phyloP scores from a whole-genome alignment of 2,329 filamentous ascomycete genomes.

The Fusarium lateritium region DNA sequence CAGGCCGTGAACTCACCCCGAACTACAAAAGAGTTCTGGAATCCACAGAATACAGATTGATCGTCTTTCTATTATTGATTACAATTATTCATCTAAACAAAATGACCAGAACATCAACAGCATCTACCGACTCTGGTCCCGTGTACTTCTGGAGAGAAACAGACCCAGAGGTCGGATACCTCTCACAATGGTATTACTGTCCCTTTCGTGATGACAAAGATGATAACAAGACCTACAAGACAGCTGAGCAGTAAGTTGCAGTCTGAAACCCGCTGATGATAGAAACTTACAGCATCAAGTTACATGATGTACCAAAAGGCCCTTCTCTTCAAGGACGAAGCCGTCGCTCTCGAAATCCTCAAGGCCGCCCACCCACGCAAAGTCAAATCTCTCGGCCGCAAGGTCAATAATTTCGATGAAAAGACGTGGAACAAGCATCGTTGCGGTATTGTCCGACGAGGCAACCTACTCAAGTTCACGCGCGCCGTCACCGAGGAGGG shows the following conservation, averaged over 20 bases:
- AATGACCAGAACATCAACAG: slow-evolving; percentile 27
- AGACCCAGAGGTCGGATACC: slow-evolving; percentile 65
- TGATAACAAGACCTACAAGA: slow-evolving; percentile 59
- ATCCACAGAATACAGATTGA: not conserved
- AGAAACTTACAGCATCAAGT: slow-evolving; percentile 45
- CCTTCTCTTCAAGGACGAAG: slow-evolving; percentile 62
- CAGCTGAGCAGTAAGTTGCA: slow-evolving; percentile 65
- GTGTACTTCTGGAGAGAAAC: slow-evolving; percentile 66
- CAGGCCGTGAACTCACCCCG: not conserved
- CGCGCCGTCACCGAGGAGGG: slow-evolving; percentile 53
- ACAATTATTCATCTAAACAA: not conserved
- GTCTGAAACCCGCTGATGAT: not conserved
- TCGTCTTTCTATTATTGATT: not conserved
- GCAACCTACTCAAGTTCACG: slow-evolving; percentile 73
- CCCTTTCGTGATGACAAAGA: slow-evolving; percentile 62
- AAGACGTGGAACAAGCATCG: slow-evolving; percentile 67
- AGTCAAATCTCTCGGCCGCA: slow-evolving; percentile 69
- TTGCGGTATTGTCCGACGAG: slow-evolving; percentile 68
- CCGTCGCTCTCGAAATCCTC: slow-evolving; percentile 65
- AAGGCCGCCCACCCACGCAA: slow-evolving; percentile 60
- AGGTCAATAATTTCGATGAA: slow-evolving; percentile 67
- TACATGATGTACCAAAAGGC: slow-evolving; percentile 72
- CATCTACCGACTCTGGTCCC: slow-evolving; percentile 24
- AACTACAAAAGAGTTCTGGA: not conserved
- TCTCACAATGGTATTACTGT: slow-evolving; percentile 74